Conservation (phyloP, 495 filamentous ascomycete genomes). For the Neurospora sp. region DNA sequence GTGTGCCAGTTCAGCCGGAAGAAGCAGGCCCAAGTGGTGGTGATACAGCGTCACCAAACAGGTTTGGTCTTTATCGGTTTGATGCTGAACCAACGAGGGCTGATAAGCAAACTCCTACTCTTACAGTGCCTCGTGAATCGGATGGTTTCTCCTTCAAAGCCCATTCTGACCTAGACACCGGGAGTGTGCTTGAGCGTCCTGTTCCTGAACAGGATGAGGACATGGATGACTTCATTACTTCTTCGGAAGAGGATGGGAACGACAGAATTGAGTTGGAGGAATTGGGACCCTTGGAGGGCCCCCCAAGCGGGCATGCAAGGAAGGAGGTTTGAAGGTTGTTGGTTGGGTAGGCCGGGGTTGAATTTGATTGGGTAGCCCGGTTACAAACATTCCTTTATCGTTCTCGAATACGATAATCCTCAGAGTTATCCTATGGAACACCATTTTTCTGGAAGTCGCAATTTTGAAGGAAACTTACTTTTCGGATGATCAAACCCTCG, state of each 20-base stretch:
- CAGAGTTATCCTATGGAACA: background rate
- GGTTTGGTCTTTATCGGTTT: background rate
- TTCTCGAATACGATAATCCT: background rate
- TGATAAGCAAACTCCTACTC: background rate
- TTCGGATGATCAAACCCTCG: background rate
- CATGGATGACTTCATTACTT: slow-evolving; percentile 12
- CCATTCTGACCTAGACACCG: background rate
- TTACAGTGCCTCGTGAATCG: background rate
- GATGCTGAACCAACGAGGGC: background rate
- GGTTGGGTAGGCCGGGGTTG: background rate
- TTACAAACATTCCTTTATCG: background rate
- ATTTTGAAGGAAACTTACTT: background rate
- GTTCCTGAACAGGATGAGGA: slow-evolving; percentile 6
- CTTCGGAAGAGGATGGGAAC: slow-evolving; percentile 3
- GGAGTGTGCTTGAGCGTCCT: background rate
- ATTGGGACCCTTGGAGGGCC: background rate
- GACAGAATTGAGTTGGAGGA: background rate
- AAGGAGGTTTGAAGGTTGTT: background rate
- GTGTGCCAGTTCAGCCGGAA: background rate
- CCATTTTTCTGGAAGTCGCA: background rate
- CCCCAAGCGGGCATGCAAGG: background rate
- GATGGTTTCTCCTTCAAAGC: background rate
- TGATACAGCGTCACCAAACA: background rate
- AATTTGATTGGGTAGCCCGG: background rate
- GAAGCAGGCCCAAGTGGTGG: background rate